A percentile compares a stretch with the other conserved stretches of the same genome.
Evolutionary conservation across 805 yeast species (phyloP).

Genomic region (Barnettozyma californica): DNA sequence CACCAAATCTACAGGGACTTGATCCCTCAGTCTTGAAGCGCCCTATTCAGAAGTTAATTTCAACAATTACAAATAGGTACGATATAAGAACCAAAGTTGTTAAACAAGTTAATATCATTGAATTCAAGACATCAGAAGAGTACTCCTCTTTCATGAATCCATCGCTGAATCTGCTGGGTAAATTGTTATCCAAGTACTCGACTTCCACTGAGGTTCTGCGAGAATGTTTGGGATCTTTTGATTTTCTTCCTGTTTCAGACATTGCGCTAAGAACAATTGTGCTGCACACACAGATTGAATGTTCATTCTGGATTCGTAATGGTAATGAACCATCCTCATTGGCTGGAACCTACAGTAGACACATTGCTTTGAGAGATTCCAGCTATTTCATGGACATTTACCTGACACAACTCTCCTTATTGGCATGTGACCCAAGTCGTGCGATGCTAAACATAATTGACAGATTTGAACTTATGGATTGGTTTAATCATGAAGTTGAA

Average conservation of each 20-base stretch:
- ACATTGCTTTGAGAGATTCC: slow-evolving; percentile 38
- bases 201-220: neutral
- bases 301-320: slow-evolving; percentile 72
- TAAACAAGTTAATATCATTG: neutral
- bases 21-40: neutral
- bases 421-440: slow-evolving; percentile 45
- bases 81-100: neutral
- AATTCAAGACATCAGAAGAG: slow-evolving; percentile 32
- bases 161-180: slow-evolving; percentile 48
- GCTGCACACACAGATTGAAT: slow-evolving; percentile 52
- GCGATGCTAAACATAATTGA: slow-evolving; percentile 51
- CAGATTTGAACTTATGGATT: slow-evolving; percentile 53
- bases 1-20: slow-evolving; percentile 3
- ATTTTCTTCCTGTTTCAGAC: slow-evolving; percentile 47
- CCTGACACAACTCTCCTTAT: slow-evolving; percentile 56
- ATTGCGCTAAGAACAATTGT: slow-evolving; percentile 56
- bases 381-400: slow-evolving; percentile 72
- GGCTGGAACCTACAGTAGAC: slow-evolving; percentile 43
- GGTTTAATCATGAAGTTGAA: slow-evolving; percentile 37
- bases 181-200: slow-evolving; percentile 5
- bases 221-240: slow-evolving; percentile 21
- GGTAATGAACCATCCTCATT: slow-evolving; percentile 52
- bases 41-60: neutral
- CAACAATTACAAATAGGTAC: neutral
- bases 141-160: slow-evolving; percentile 57